Conservation (phyloP, 202 grass and related monocot species). For the Setaria viridis region DNA sequence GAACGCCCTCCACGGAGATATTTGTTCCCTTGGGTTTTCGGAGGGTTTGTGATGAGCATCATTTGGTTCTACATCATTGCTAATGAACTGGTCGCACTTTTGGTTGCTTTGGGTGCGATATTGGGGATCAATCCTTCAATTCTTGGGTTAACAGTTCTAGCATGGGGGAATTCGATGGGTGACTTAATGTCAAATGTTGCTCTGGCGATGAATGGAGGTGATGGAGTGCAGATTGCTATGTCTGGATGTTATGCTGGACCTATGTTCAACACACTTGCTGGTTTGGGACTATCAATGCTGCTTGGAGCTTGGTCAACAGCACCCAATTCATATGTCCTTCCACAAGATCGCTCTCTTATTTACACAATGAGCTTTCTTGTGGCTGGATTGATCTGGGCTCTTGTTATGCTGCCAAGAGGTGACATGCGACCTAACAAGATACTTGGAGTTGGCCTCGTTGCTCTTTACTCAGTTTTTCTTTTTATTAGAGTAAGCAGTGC, state of each 20-base stretch:
- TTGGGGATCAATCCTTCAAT: conserved; percentile 94
- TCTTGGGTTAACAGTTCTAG: conserved; percentile 91
- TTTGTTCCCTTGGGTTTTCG: conserved; percentile 91
- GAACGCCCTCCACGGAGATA: conserved; percentile 82
- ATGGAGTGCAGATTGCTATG: conserved; percentile 92
- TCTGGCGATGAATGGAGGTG: conserved; percentile 91
- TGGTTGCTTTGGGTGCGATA: conserved; percentile 89
- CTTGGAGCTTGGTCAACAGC: conserved; percentile 80
- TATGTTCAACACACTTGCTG: conserved; percentile 98
- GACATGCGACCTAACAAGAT: conserved; percentile 89
- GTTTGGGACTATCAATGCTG: conserved; percentile 88
- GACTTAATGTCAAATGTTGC: conserved; percentile 97
- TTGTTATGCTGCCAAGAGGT: conserved; percentile 67
- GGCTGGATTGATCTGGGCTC: conserved; percentile 79
- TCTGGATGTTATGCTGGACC: conserved; percentile 97
- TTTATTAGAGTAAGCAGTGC: conserved; percentile 80
- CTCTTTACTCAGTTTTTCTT: conserved; percentile 84
- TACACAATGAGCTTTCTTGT: conserved; percentile 94
- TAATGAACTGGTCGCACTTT: conserved; percentile 91
- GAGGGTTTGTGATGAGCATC: conserved; percentile 98
- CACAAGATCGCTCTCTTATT: conserved; percentile 74
- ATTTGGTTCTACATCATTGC: conserved; percentile 97
- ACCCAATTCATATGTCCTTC: conserved; percentile 71
- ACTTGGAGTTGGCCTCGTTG: conserved; percentile 83
- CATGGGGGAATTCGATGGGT: conserved; percentile 99